Percentiles rank a stretch among this genome's conserved stretches.
phyloP scores from a whole-genome alignment of 2,329 filamentous ascomycete species.

The Cytospora piceae region DNA sequence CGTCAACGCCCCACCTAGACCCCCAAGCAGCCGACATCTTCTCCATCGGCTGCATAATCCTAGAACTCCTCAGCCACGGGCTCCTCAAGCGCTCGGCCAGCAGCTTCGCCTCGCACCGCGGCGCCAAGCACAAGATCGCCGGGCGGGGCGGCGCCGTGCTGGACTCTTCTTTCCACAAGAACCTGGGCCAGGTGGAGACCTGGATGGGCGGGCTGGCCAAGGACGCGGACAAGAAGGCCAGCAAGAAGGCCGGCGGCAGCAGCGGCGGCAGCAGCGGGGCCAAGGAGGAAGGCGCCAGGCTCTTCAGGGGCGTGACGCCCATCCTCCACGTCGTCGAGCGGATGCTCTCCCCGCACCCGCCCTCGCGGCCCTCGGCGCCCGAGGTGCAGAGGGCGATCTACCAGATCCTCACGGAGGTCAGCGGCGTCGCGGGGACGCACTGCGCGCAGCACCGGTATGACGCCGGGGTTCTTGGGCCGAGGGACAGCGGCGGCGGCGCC shows the following conservation, averaged over 20 bases:
- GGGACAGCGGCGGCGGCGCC: neutral
- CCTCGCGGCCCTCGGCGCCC: conserved; percentile 55
- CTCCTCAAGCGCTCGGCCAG: conserved; percentile 68
- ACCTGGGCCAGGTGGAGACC: conserved; percentile 67
- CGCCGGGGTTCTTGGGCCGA: conserved; percentile 34
- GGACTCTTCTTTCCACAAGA: conserved; percentile 74
- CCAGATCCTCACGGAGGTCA: conserved; percentile 54
- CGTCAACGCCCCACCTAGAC: conserved; percentile 38
- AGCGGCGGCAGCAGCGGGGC: conserved; percentile 29
- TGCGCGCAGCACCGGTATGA: conserved; percentile 56
- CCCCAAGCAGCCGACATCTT: conserved; percentile 70
- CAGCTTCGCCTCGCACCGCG: conserved; percentile 68
- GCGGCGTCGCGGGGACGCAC: conserved; percentile 54
- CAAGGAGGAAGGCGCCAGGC: conserved; percentile 7
- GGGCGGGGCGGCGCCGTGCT: conserved; percentile 63
- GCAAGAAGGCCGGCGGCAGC: conserved; percentile 38
- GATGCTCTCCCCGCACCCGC: conserved; percentile 59
- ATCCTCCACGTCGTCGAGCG: conserved; percentile 55
- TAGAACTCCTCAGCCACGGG: conserved; percentile 69
- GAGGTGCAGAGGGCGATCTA: conserved; percentile 59
- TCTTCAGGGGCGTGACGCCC: conserved; percentile 56
- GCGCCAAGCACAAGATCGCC: conserved; percentile 64
- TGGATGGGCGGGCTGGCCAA: conserved; percentile 69
- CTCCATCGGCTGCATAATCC: conserved; percentile 71
- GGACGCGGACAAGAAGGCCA: conserved; percentile 55